Base-by-base conservation (phyloP, 192 early-diverging fungal genomes). In the Backusella macrospora region DNA sequence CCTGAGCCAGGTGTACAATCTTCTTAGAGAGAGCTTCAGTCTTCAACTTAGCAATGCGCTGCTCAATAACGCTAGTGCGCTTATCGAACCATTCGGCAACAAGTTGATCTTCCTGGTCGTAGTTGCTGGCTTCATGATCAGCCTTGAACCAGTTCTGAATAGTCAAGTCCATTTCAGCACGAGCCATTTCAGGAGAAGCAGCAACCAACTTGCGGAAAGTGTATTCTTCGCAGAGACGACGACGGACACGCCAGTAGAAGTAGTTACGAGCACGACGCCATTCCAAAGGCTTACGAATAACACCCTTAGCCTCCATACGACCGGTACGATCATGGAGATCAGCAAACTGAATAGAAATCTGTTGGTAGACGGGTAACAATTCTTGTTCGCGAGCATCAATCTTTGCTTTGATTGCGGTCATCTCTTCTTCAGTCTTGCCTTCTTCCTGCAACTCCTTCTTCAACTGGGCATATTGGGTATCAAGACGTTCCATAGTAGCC, bases 251-350 rank as follows among this genome's bases (percentile, higher is more conserved):
- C 90, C 93, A 93, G 92, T 93, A 97, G 83, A 99, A 99, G 90
- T 89, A 94, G 21, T 85, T 80, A 64, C 98, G 92, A 0, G 94
- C 79, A 14, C 92, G 74, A 13, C 86, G 75, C 94, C 96, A 99
- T 71, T 90, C 83, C 12, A 99, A 79, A 9, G 93, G 79, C 52
- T 90, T 84, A 26, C 90, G 85, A 70, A 99, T 91, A 1, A 93
- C 93, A 48, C 91, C 91, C 92, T 99, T 99, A 84, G 92, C 94
- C 37, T 90, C 85, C 96, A 99, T 98, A 74, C 98, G 93, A 16
- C 94, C 93, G 26, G 96, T 92, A 48, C 88, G 92, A 86, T 99
- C 98, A 80, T 99, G 98, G 68, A 99, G 88, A 80, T 99, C 98
- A 38, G 98, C 98, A 76, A 99, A 98, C 76, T 98, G 94, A 16